Base-by-base conservation (phyloP, 345 rosid genomes). In the Zanthoxylum bungeanum region DNA sequence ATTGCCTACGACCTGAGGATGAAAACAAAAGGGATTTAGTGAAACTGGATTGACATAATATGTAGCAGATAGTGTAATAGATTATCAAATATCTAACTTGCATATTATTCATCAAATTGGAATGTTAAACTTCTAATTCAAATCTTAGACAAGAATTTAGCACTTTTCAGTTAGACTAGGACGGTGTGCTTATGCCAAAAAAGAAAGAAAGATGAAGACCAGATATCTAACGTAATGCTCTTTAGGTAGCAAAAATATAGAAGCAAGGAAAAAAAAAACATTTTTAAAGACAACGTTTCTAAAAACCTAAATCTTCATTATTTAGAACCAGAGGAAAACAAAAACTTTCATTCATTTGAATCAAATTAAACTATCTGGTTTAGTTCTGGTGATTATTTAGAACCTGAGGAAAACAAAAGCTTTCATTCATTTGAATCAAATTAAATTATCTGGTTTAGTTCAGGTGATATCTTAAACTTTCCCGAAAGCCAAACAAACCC, bases 1-100 rank as follows among this genome's bases (percentile, higher is more conserved):
- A 61, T 64, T 21, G 53, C 33, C 73, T 65, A 66, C 47, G 40
- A 74, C 75, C 84, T 81, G 80, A 69, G 57, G 68, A 83, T 63
- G 14, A 75, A 60, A 24, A 66, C 60, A 47, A 24, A 58, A 42
- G 24, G 1, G 21, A n/a, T 21, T 40, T 27, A 60, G 31, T 61
- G 44, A 75, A 27, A 70, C 27, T 11, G 6, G 19, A n/a, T 25
- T 10, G 7, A 52, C 7, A 67, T 21, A 16, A 12, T 50, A 34
- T 44, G 37, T 44, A 27, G 16, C 37, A 44, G 3, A 28, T 10
- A 10, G 24, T 52, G 70, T 50, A 51, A n/a, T 31, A 49, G 39
- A 50, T 52, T 51, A n/a, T 33, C 49, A 34, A 11, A 66, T 21
- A 50, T 5, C 31, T 33, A 9, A 12, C 33, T 66, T 9, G 58